Evolutionary conservation across 768 basidiomycete genomes (phyloP).

Genomic region (Cystobasidium tubakii): DNA sequence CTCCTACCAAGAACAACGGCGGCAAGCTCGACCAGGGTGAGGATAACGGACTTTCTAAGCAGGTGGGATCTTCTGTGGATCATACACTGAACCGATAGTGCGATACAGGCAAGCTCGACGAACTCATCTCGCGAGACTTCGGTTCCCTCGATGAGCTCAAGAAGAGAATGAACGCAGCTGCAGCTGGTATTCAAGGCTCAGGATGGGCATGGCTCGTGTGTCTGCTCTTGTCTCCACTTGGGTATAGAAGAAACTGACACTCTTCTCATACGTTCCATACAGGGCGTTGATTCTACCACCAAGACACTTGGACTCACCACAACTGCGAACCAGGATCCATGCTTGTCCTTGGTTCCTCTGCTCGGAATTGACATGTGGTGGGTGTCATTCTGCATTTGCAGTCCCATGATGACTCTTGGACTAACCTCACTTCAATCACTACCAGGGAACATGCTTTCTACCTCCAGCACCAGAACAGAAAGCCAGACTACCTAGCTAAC

Average conservation of each 20-base stretch:
- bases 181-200: conserved; percentile 88
- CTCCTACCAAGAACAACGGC: conserved; percentile 62
- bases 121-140: conserved; percentile 71
- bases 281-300: conserved; percentile 36
- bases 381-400: conserved; percentile 58
- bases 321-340: conserved; percentile 92
- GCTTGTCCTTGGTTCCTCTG: conserved; percentile 73
- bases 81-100: no score
- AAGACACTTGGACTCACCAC: conserved; percentile 48
- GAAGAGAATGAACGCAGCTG: conserved; percentile 74
- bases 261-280: conserved; percentile 26
- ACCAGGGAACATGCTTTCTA: conserved; percentile 40
- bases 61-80: background rate
- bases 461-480: conserved; percentile 62
- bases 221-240: background rate
- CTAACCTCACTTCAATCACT: no score
- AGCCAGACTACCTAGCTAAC: conserved; percentile 85
- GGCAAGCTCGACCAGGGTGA: conserved; percentile 58
- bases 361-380: conserved; percentile 98
- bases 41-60: conserved; percentile 50
- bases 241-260: conserved; percentile 54
- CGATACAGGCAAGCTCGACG: conserved; percentile 56
- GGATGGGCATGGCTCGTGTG: conserved; percentile 93
- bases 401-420: no score
- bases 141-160: conserved; percentile 82